Evolutionary conservation across 345 rosid genomes (phyloP).

Genomic region (Brassica juncea): DNA sequence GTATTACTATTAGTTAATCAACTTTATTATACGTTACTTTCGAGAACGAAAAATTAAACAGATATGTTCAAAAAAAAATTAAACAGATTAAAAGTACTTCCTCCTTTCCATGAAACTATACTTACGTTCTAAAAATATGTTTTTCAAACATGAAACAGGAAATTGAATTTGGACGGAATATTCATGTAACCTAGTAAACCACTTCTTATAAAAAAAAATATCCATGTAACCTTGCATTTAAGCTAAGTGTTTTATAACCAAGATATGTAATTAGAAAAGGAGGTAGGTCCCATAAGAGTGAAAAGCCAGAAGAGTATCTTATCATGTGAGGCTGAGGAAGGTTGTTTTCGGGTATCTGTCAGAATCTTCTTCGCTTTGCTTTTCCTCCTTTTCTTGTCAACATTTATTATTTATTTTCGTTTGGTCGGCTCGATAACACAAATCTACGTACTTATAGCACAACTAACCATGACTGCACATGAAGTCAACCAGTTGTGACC

Average conservation of each 20-base stretch:
- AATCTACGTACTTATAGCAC: background rate
- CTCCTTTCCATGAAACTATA: background rate
- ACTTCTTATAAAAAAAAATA: too few species aligned
- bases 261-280: background rate
- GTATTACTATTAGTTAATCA: too few species aligned
- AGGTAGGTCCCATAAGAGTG: slow-evolving; percentile 18
- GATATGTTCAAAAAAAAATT: too few species aligned
- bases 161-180: background rate
- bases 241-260: background rate
- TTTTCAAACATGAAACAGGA: background rate
- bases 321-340: slow-evolving; percentile 24
- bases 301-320: slow-evolving; percentile 24
- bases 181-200: background rate
- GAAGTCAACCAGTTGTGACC: background rate
- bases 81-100: background rate
- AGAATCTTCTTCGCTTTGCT: slow-evolving; percentile 20
- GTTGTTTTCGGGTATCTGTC: slow-evolving; percentile 25
- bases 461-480: slow-evolving; percentile 1
- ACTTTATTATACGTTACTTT: too few species aligned
- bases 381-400: background rate
- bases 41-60: background rate
- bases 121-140: background rate
- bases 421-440: slow-evolving; percentile 26
- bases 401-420: slow-evolving; percentile 18
- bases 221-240: background rate